These are phyloP conservation scores for Candida parachauliodes DNA, from an alignment of 805 yeast species.

Conservation along the genomic window DNA sequence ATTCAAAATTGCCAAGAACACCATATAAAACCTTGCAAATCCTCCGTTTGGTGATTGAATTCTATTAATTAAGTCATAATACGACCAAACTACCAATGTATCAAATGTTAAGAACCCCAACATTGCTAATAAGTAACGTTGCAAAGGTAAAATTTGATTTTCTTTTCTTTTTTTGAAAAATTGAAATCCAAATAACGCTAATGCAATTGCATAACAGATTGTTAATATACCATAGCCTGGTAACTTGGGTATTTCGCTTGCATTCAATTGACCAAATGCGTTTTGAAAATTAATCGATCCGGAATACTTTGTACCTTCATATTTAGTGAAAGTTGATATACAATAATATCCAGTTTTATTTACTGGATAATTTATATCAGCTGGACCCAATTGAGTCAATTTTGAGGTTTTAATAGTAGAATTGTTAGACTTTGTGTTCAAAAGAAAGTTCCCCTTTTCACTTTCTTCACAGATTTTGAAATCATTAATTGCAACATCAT, in stretches of 20 bases:
- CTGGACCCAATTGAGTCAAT: constrained; percentile 55
- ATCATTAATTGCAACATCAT: constrained; percentile 56
- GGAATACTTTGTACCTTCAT: constrained; percentile 43
- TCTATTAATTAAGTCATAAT: constrained; percentile 77
- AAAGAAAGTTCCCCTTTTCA: constrained; percentile 61
- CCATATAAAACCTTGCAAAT: constrained; percentile 66
- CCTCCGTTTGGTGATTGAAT: constrained; percentile 46
- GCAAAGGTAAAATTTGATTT: constrained; percentile 83
- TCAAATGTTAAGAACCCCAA: constrained; percentile 79
- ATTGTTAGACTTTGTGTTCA: constrained; percentile 42
- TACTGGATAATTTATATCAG: constrained; percentile 60
- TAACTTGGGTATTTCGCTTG: constrained; percentile 85
- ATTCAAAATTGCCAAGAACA: constrained; percentile 73
- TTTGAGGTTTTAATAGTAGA: constrained; percentile 56
- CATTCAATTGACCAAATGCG: constrained; percentile 86
- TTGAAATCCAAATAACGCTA: constrained; percentile 81
- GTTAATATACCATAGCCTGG: constrained; percentile 86
- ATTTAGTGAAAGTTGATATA: constrained; percentile 63
- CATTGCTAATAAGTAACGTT: constrained; percentile 84
- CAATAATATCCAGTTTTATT: constrained; percentile 88
- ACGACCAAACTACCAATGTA: constrained; percentile 85
- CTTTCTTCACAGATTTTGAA: constrained; percentile 48
- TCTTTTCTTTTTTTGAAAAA: constrained; percentile 71
- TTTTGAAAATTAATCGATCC: constrained; percentile 83
- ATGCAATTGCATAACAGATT: constrained; percentile 73